A percentile compares a stretch with the other conserved stretches of the same genome.
phyloP scores from a whole-genome alignment of 148 eudicot species.

The Amaranthus hypochondriacus region DNA sequence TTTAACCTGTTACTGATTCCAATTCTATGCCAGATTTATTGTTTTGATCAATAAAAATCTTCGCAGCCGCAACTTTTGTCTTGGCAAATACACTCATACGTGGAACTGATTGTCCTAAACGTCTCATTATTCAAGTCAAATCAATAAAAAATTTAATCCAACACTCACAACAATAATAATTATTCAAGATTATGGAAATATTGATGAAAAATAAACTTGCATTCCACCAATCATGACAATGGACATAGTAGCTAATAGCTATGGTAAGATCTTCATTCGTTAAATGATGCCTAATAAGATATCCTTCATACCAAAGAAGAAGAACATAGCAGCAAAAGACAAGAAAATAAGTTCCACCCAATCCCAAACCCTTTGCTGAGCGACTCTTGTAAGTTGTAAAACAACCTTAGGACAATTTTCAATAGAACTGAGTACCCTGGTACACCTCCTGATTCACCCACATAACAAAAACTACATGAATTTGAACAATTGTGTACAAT shows the following conservation, averaged over 20 bases:
- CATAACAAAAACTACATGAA: conserved; percentile 74
- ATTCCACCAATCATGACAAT: conserved; percentile 96
- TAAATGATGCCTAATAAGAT: conserved; percentile 82
- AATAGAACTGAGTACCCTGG: conserved; percentile 71
- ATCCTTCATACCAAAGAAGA: conserved; percentile 96
- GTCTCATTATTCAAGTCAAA: conserved; percentile 43
- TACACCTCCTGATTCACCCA: conserved; percentile 73
- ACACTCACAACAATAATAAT: not conserved
- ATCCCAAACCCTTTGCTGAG: conserved; percentile 83
- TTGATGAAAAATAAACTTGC: conserved; percentile 48
- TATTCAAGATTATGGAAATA: not conserved
- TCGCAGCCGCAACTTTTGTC: conserved; percentile 91
- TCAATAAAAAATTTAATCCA: not conserved
- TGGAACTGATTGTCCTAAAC: conserved; percentile 93
- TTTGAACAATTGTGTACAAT: conserved; percentile 83
- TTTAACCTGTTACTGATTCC: conserved; percentile 59
- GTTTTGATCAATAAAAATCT: conserved; percentile 67
- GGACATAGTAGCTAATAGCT: conserved; percentile 94
- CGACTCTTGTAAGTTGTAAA: conserved; percentile 92
- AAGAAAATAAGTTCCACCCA: conserved; percentile 92
- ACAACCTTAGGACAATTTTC: conserved; percentile 60
- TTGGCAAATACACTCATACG: conserved; percentile 97
- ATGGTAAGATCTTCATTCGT: conserved; percentile 98
- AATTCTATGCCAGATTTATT: conserved; percentile 60
- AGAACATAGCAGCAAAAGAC: conserved; percentile 95